Evolutionary conservation across 164 flowering plant species (phyloP), one percentile per base, ranked within the genome.

Genomic region (Macadamia integrifolia): DNA sequence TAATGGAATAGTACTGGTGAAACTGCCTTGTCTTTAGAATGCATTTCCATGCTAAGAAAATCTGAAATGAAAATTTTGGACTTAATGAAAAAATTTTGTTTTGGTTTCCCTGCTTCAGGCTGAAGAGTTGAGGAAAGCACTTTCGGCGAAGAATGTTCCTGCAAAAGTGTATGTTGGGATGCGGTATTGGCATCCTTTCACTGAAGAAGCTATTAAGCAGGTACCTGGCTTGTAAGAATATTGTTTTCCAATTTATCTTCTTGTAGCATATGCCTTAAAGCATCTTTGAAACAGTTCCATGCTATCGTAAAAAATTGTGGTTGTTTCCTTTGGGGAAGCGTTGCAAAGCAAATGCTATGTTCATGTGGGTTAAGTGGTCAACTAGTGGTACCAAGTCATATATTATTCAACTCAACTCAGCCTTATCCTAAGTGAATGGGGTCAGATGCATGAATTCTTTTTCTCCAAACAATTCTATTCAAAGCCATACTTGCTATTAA

Each of bases 181-280:
- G 99, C 91, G 99, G 23, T 94, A 94, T 60, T 94, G 99, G 99
- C 97, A 94, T 78, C 98, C 99, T 58, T 92, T 95, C 76, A 90
- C 95, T 53, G 96, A 95, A 82, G 97, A 92, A 81, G 97, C 97
- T 61, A 92, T 91, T 72, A 88, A 88, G 68, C 91, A 87, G 92
- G 98, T 89, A 73, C 35, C 13, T 56, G 29, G 50, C 61, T 18
- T 10, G 60, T 58, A 35, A 18, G 0, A 44, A 12, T 12, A 30
- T 56, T 42, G 18, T 29, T 60, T 65, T 55, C 31, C 6, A 4
- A 7, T 23, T 46, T 48, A 28, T n/a, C 42, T 28, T 62, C 30
- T 31, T 12, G 14, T 53, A 31, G 23, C 23, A n/a, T 53, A 17
- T 53, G 46, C 18, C 10, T n/a, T 65, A 32, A 6, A 9, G n/a